A percentile compares a stretch with the other conserved stretches of the same genome.
Evolutionary conservation across 1,284 basidiomycete species (phyloP).

Genomic region (Taiwanofungus camphoratus): DNA sequence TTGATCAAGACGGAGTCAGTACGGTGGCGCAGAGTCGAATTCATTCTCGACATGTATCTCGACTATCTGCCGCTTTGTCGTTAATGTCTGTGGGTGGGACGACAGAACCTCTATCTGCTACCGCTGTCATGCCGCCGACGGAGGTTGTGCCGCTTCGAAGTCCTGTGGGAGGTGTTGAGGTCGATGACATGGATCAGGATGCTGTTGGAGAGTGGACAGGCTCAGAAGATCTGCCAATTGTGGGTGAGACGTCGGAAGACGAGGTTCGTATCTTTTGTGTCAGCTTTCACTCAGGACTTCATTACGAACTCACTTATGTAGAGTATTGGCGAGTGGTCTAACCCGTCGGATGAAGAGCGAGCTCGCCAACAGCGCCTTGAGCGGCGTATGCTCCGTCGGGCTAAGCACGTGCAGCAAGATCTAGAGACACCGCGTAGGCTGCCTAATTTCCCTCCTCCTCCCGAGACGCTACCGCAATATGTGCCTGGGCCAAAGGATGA

Average conservation of each 20-base stretch:
- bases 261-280: conserved; percentile 39
- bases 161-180: conserved; percentile 30
- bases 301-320: conserved; percentile 24
- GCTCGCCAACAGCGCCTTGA: conserved; percentile 62
- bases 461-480: conserved; percentile 29
- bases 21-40: conserved; percentile 45
- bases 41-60: conserved; percentile 70
- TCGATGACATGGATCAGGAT: conserved; percentile 29
- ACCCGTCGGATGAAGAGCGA: conserved; percentile 80
- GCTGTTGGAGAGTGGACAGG: conserved; percentile 74
- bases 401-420: conserved; percentile 32
- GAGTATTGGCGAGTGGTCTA: conserved; percentile 85
- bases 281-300: background rate
- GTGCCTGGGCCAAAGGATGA: conserved; percentile 26
- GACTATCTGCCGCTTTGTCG: conserved; percentile 59
- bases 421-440: conserved; percentile 56
- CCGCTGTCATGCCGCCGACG: conserved; percentile 3
- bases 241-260: conserved; percentile 50
- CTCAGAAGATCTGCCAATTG: conserved; percentile 57
- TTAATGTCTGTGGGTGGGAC: conserved; percentile 54
- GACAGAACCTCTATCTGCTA: conserved; percentile 12
- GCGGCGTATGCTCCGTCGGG: conserved; percentile 49
- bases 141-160: conserved; percentile 13
- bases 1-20: conserved; percentile 34
- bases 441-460: conserved; percentile 74